These are phyloP conservation scores for Persicaria maculosa DNA, from an alignment of 148 eudicot genomes.

Conservation along the genomic window DNA sequence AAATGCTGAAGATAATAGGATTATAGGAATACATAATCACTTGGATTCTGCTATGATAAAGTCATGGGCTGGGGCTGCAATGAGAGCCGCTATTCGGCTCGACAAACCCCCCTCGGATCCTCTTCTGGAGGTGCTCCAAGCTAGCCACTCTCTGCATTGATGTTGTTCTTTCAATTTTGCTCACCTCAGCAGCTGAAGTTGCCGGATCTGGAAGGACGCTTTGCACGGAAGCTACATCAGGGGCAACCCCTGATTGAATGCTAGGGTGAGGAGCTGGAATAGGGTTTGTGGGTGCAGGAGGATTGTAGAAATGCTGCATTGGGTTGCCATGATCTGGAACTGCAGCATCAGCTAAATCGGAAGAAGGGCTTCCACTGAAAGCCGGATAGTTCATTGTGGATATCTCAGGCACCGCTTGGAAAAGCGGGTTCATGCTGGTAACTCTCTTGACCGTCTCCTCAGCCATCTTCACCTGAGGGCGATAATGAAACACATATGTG, in stretches of 20 bases:
- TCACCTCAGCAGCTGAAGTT: not conserved
- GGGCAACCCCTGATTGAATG: not conserved
- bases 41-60: not conserved
- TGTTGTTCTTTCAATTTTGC: slow-evolving; percentile 49
- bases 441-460: slow-evolving; percentile 92
- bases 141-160: slow-evolving; percentile 86
- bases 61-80: not conserved
- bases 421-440: slow-evolving; percentile 70
- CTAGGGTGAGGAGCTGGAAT: not conserved
- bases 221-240: slow-evolving; percentile 31
- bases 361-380: slow-evolving; percentile 55
- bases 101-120: slow-evolving; percentile 60
- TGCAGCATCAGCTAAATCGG: slow-evolving; percentile 62
- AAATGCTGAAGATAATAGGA: not conserved
- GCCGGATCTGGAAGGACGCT: slow-evolving; percentile 21
- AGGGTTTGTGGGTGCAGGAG: slow-evolving; percentile 12
- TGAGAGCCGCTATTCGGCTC: slow-evolving; percentile 3
- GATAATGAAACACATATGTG: not conserved
- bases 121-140: slow-evolving; percentile 79
- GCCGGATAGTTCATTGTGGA: slow-evolving; percentile 56
- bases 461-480: slow-evolving; percentile 85
- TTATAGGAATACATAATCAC: not conserved
- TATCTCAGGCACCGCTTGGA: slow-evolving; percentile 78
- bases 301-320: slow-evolving; percentile 49
- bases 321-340: slow-evolving; percentile 45